phyloP scores from a whole-genome alignment of 176 grass and related monocot species.

The Avena insularis region DNA sequence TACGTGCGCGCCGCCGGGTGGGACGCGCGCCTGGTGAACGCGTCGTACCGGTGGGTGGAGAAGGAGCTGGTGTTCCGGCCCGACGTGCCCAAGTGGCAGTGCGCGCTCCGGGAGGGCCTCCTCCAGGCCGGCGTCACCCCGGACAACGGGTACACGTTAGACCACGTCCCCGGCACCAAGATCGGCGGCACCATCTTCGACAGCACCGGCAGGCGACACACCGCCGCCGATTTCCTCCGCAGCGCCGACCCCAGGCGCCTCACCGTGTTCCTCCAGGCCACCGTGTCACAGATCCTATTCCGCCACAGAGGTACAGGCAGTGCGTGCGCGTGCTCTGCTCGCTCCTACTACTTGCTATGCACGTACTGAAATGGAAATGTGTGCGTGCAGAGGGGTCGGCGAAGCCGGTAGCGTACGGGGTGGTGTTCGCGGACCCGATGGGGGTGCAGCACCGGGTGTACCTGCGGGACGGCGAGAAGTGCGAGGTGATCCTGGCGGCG shows the following conservation, averaged over 20 bases:
- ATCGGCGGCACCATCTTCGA: constrained; percentile 76
- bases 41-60: constrained; percentile 86
- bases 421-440: constrained; percentile 60
- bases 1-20: constrained; percentile 58
- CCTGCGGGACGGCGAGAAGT: constrained; percentile 43
- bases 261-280: constrained; percentile 68
- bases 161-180: constrained; percentile 70
- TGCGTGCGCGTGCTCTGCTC: too few species aligned
- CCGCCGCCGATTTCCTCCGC: constrained; percentile 69
- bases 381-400: constrained; percentile 23
- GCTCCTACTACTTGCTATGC: too few species aligned
- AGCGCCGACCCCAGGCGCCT: constrained; percentile 45
- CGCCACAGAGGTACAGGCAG: constrained; percentile 9
- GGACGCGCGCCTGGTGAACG: constrained; percentile 63
- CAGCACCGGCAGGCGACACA: constrained; percentile 55
- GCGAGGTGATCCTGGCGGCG: constrained; percentile 77
- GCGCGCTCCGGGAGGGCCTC: constrained; percentile 64
- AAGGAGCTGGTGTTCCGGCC: constrained; percentile 63
- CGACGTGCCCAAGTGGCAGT: constrained; percentile 56
- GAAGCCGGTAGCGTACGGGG: constrained; percentile 61
- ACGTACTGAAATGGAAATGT: too few species aligned
- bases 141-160: constrained; percentile 49
- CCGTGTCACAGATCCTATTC: constrained; percentile 54
- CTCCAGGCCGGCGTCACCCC: constrained; percentile 62
- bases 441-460: constrained; percentile 63